phyloP scores from a whole-genome alignment of 192 early-diverging fungal species.

The Coemansia javaensis region DNA sequence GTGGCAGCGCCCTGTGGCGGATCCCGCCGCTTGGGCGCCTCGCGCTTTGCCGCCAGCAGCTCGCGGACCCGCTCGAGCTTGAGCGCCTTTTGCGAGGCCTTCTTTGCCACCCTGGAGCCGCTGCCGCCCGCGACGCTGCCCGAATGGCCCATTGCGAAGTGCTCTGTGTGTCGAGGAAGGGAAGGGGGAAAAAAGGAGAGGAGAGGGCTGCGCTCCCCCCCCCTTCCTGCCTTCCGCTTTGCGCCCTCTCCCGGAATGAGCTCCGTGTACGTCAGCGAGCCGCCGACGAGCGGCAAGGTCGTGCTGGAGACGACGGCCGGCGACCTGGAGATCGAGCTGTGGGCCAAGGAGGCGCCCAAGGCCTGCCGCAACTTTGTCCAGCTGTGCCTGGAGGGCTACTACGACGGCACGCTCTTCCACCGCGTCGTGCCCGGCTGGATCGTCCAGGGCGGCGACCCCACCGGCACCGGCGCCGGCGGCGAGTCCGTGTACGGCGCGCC shows the following conservation, averaged over 20 bases:
- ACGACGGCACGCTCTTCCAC: slow-evolving; percentile 85
- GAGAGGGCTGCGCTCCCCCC: not conserved
- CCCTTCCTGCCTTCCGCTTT: not conserved
- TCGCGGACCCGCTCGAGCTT: slow-evolving; percentile 30
- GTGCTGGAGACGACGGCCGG: slow-evolving; percentile 80
- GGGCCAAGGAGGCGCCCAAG: slow-evolving; percentile 90
- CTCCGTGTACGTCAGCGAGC: slow-evolving; percentile 44
- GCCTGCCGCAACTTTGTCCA: slow-evolving; percentile 95
- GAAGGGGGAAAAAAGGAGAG: no score
- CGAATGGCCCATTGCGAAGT: no score
- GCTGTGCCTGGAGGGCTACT: slow-evolving; percentile 86
- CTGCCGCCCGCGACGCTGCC: not conserved
- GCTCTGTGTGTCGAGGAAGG: no score
- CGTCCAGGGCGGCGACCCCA: slow-evolving; percentile 93
- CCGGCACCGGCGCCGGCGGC: slow-evolving; percentile 80
- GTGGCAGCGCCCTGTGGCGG: not conserved
- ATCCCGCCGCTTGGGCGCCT: not conserved
- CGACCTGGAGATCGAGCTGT: slow-evolving; percentile 87
- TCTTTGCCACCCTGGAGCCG: slow-evolving; percentile 2
- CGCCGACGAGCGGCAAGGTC: slow-evolving; percentile 64
- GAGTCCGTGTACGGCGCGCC: slow-evolving; percentile 80
- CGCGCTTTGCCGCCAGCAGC: not conserved
- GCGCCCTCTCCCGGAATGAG: slow-evolving; percentile 12
- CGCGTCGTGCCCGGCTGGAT: slow-evolving; percentile 86
- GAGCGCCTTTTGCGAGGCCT: not conserved